These are phyloP conservation scores for Monilinia fructicola DNA, from an alignment of 2,329 filamentous ascomycete species.

Conservation along the genomic window DNA sequence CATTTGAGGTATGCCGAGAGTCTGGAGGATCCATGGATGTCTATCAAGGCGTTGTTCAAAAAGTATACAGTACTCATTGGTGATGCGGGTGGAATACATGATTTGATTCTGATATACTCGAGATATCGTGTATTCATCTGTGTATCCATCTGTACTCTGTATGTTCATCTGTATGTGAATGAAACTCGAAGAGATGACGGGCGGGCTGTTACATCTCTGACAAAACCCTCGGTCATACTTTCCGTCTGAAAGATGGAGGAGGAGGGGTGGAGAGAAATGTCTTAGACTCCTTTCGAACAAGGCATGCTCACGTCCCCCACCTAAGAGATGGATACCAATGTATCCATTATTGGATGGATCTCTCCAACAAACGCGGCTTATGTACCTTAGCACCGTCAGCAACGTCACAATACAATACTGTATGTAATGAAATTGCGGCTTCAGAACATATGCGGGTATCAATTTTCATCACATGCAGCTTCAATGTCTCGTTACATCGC, in stretches of 20 bases:
- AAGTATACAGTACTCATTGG: background rate
- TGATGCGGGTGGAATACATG: background rate
- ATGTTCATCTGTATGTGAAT: background rate
- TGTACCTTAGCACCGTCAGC: too few relatives aligned
- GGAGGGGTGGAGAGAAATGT: background rate
- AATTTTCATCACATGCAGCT: slow-evolving; percentile 5
- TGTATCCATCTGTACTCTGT: background rate
- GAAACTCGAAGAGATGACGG: background rate
- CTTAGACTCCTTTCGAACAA: background rate
- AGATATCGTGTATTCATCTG: background rate
- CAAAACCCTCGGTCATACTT: slow-evolving; percentile 5
- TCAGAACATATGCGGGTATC: background rate
- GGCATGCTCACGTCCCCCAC: background rate
- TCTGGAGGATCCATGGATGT: too few relatives aligned
- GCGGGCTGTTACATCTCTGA: background rate
- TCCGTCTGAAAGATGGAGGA: slow-evolving; percentile 6
- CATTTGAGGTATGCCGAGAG: background rate
- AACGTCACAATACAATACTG: too few relatives aligned
- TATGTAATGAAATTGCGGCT: too few relatives aligned
- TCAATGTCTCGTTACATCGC: background rate
- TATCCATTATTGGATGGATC: too few relatives aligned
- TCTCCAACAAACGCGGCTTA: background rate
- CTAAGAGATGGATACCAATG: background rate
- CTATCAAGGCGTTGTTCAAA: background rate
- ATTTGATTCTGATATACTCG: background rate